Base-by-base conservation (phyloP, 2,329 filamentous ascomycete genomes). In the Penicillium hesseltinei region DNA sequence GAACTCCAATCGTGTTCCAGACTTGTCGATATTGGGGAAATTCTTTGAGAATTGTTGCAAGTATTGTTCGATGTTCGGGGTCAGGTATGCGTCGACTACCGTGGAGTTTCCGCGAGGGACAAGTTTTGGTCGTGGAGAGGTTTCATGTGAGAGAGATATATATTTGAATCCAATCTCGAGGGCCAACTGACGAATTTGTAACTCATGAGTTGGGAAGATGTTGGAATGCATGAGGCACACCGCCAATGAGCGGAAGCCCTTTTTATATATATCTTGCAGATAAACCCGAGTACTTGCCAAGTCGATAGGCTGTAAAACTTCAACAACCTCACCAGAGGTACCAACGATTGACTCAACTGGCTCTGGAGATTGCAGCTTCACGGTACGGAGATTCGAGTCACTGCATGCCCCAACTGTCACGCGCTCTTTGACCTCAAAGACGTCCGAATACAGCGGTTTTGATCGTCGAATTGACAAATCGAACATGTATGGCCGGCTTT, bases 221-320 rank as follows among this genome's bases (percentile, higher is more conserved):
- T 95, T 95, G 3, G 88, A 89, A 70, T 96, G 91, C 85, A 95
- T 90, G 56, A 96, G 77, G 64, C 90, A 93, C 4, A 95, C 89
- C 4, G 91, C 90, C 62, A 95, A 85, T 69, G 89, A 92, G 59
- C 81, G 81, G 64, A 92, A 86, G 0, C 88, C 88, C 43, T 80
- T 76, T 57, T 88, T 83, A 59, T 82, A 88, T 11, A 94, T 80
- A 7, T 80, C 78, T 71, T 89, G 79, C 44, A 92, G 73, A 64
- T 88, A 82, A 23, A 76, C 70, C 53, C 80, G 84, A 19, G 69
- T 75, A 6, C 78, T 75, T 60, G 84, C 81, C 13, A 81, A 75
- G 0, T 72, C 3, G 78, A 94, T 89, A 35, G 91, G 80, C 80
- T 94, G 91, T 57, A 92, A 87, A 39, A 95, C 81, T 75, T 95